Evolutionary conservation across 176 grass and related monocot genomes (phyloP).

Genomic region (Chloris gayana): DNA sequence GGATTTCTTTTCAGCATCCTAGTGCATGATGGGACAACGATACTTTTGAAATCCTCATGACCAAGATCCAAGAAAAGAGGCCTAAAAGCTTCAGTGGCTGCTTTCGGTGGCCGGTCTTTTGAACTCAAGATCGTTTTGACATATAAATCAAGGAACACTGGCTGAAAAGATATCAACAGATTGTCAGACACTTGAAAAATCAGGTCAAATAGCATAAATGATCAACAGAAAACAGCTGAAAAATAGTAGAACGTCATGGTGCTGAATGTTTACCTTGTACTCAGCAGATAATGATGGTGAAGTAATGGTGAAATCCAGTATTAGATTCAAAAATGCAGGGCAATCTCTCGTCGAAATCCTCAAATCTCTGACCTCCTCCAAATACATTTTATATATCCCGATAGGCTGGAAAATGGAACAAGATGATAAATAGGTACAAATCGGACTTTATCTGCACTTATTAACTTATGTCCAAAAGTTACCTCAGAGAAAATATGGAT

Average conservation of each 20-base stretch:
- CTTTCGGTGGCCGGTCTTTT: conserved; percentile 70
- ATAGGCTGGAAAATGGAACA: conserved; percentile 55
- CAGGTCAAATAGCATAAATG: conserved; percentile 16
- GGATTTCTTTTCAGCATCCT: conserved; percentile 98
- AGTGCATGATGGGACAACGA: conserved; percentile 83
- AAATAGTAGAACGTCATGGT: background rate
- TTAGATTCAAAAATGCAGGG: conserved; percentile 69
- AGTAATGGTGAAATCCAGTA: conserved; percentile 72
- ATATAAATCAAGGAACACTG: conserved; percentile 88
- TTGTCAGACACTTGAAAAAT: conserved; percentile 30
- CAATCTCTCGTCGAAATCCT: conserved; percentile 69
- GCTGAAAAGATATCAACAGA: conserved; percentile 51
- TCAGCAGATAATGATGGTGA: conserved; percentile 59
- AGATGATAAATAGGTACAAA: conserved; percentile 39
- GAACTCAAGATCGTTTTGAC: conserved; percentile 80
- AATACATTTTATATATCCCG: conserved; percentile 78
- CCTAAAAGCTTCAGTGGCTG: conserved; percentile 81
- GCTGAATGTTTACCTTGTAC: conserved; percentile 70
- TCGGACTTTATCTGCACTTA: conserved; percentile 18
- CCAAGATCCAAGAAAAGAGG: conserved; percentile 73
- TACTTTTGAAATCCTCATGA: conserved; percentile 82
- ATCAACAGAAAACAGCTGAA: conserved; percentile 13
- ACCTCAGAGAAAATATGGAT: conserved; percentile 82
- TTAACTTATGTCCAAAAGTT: conserved; percentile 36
- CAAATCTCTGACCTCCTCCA: conserved; percentile 82